A percentile compares a stretch with the other conserved stretches of the same genome.
Conservation (phyloP, 768 basidiomycete species). For the Austroboletus eburneus region DNA sequence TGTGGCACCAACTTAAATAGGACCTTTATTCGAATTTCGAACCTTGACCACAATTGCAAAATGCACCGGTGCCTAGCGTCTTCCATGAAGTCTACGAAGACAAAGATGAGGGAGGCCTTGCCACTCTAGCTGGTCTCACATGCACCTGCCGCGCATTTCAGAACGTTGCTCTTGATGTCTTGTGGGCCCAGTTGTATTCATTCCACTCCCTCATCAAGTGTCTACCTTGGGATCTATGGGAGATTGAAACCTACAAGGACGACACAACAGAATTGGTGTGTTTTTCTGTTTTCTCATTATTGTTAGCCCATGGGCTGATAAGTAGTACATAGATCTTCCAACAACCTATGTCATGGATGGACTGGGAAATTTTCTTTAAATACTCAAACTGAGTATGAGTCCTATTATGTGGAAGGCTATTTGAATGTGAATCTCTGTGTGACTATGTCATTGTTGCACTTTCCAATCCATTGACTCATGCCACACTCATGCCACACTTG, state of each 20-base stretch:
- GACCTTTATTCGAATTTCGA: too few relatives aligned
- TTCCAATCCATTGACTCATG: slow-evolving; percentile 18
- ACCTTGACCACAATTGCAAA: too few relatives aligned
- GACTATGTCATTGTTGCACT: slow-evolving; percentile 24
- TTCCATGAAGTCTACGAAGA: slow-evolving; percentile 15
- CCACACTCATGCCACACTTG: slow-evolving; percentile 20
- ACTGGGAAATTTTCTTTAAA: slow-evolving; percentile 27
- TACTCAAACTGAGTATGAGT: slow-evolving; percentile 23
- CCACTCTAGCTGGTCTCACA: slow-evolving; percentile 19
- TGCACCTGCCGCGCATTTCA: slow-evolving; percentile 24
- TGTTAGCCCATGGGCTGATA: not conserved
- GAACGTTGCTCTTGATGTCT: slow-evolving; percentile 19
- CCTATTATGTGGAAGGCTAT: slow-evolving; percentile 2
- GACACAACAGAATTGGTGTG: too few relatives aligned
- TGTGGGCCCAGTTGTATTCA: slow-evolving; percentile 22
- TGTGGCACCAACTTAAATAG: too few relatives aligned
- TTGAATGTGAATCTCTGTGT: slow-evolving; percentile 7
- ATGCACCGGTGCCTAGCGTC: slow-evolving; percentile 24
- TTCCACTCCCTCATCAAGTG: slow-evolving; percentile 20
- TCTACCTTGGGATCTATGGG: slow-evolving; percentile 29
- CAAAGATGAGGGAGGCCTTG: not conserved
- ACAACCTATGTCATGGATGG: slow-evolving; percentile 24
- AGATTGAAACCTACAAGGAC: not conserved
- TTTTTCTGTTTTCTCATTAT: too few relatives aligned
- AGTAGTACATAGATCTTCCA: slow-evolving; percentile 18